Base-by-base conservation (phyloP, 2,329 filamentous ascomycete species). In the Dactylonectria estremocensis region DNA sequence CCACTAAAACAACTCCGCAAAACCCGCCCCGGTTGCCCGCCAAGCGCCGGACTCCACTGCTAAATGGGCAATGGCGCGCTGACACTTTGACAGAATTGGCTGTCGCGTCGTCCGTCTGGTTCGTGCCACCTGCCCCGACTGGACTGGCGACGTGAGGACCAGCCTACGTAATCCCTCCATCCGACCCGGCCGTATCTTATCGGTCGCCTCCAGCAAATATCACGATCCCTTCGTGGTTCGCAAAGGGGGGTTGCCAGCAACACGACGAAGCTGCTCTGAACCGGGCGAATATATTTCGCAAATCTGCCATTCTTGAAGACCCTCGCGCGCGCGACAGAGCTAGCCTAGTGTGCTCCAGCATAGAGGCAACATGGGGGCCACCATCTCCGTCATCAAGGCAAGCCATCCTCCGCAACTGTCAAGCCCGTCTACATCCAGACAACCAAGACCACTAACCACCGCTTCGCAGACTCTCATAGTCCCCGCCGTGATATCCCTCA, bases 401-500 rank as follows among this genome's bases (percentile, higher is more conserved):
- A 66, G 73, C 53, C 60, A 40, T 68, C 72, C 68, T 67, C 60
- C 59, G 49, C 67, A 66, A 20, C 40, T 11, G 11, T 40, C n/a
- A 31, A 63, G 64, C 58, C 61, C 64, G 20, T 35, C 45, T 58
- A 40, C 37, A 31, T 52, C 20, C 53, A 20, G 43, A 48, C 14
- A 11, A 18, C 43, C 33, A 49, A 28, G 53, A 61, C 71, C 58
- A 70, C 69, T 66, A 55, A 60, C 66, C 66, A 63, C 77, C 64
- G 76, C 59, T 55, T 74, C 49, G 7, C 75, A 95, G 92, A 92
- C 91, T 5, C 82, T 95, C 69, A 79, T 94, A 74, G 83, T 93
- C 70, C 92, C 93, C 37, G 92, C 92, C 60, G 75, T 91, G 76
- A 90, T 94, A 76, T 92, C 92, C 52, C 85, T 94, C 54, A 80